Evolutionary conservation across 163 green algal species (phyloP).

Genomic region (Volvox carteri): DNA sequence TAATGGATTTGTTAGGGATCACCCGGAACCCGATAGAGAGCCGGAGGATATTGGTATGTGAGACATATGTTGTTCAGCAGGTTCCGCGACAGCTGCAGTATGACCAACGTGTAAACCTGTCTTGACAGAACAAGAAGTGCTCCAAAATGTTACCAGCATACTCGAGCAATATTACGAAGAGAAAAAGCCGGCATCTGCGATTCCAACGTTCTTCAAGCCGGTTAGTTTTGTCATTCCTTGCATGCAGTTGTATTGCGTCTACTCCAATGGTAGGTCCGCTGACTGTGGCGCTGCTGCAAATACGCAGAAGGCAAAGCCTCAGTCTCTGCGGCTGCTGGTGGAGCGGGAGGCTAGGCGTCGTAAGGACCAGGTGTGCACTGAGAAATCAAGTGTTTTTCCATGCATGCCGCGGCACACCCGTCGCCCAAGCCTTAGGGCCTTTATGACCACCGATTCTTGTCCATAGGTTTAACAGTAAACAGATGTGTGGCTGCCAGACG

Average conservation of each 20-base stretch:
- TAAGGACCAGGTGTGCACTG: conserved; percentile 51
- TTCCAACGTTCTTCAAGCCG: conserved; percentile 57
- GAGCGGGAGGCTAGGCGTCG: conserved; percentile 44
- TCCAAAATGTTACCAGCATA: conserved; percentile 31
- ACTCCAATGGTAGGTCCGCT: neutral
- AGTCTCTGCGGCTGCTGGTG: neutral
- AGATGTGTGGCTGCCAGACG: too few relatives aligned
- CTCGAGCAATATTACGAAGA: conserved; percentile 35
- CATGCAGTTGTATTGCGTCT: too few relatives aligned
- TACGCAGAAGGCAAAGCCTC: conserved; percentile 50
- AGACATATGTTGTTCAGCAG: too few relatives aligned
- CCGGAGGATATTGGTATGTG: conserved; percentile 44
- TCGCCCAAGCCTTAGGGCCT: too few relatives aligned
- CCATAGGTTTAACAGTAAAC: too few relatives aligned
- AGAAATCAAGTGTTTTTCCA: too few relatives aligned
- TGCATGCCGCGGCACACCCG: too few relatives aligned
- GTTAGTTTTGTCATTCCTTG: neutral
- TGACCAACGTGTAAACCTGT: too few relatives aligned
- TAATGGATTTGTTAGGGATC: neutral
- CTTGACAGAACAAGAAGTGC: conserved; percentile 49
- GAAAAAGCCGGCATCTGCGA: conserved; percentile 2
- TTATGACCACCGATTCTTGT: too few relatives aligned
- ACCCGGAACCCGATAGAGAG: conserved; percentile 26
- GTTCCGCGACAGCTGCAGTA: neutral
- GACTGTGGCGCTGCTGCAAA: neutral